These are phyloP conservation scores for Hygrophila difformis DNA, from an alignment of 257 asterid genomes.

Conservation along the genomic window DNA sequence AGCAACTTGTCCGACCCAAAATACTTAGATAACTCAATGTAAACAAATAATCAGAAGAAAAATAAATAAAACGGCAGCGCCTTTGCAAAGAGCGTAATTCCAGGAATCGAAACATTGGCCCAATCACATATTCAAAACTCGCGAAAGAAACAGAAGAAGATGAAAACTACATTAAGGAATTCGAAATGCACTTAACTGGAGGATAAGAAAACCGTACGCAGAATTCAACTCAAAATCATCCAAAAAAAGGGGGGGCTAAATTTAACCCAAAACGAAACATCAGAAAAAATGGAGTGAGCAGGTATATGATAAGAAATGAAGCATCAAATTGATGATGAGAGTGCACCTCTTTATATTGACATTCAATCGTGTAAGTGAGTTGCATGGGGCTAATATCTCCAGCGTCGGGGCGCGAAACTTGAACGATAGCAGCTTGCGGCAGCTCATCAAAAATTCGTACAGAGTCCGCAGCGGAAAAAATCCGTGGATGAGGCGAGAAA, in stretches of 20 bases:
- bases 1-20: constrained; percentile 4
- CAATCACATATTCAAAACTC: neutral
- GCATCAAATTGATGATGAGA: constrained; percentile 10
- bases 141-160: neutral
- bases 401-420: constrained; percentile 85
- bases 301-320: neutral
- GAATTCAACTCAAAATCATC: constrained; percentile 12
- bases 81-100: constrained; percentile 1
- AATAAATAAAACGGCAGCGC: neutral
- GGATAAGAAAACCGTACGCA: neutral
- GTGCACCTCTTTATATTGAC: constrained; percentile 61
- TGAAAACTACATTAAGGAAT: neutral
- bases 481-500: constrained; percentile 30
- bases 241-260: neutral
- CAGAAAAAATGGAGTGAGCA: neutral
- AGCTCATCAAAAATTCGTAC: constrained; percentile 68
- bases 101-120: constrained; percentile 3
- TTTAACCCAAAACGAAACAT: neutral
- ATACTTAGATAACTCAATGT: neutral
- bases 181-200: constrained; percentile 4
- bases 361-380: constrained; percentile 75
- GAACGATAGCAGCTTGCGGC: constrained; percentile 61
- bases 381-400: constrained; percentile 81
- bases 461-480: constrained; percentile 26
- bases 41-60: neutral